Evolutionary conservation across 2,329 filamentous ascomycete genomes (phyloP).

Genomic region (Sporothrix brasiliensis): DNA sequence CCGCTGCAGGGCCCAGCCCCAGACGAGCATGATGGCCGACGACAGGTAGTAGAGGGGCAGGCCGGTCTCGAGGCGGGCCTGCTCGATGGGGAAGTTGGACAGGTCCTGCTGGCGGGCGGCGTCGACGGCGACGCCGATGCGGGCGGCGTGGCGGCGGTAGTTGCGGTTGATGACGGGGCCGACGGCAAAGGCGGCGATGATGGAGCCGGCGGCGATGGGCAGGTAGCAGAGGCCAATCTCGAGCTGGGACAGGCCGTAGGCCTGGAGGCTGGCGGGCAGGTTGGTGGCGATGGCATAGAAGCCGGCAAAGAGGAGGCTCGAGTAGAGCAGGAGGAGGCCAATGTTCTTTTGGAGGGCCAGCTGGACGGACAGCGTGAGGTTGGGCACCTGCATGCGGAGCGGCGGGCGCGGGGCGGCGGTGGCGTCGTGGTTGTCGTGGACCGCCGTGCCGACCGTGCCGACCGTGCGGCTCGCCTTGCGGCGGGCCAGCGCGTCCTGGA

Average conservation of each 20-base stretch:
- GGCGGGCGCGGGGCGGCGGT: constrained; percentile 24
- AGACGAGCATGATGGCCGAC: constrained; percentile 51
- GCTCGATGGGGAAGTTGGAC: constrained; percentile 55
- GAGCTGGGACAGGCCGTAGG: constrained; percentile 62
- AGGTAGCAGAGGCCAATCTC: constrained; percentile 58
- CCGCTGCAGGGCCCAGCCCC: constrained; percentile 57
- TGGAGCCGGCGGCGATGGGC: constrained; percentile 55
- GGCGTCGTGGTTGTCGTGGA: background rate
- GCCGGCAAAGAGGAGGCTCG: constrained; percentile 52
- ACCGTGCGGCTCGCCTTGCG: background rate
- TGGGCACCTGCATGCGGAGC: constrained; percentile 43
- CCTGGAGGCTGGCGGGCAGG: constrained; percentile 49
- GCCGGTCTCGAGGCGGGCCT: constrained; percentile 53
- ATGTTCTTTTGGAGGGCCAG: constrained; percentile 85
- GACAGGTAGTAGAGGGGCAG: constrained; percentile 56
- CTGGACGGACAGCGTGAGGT: constrained; percentile 81
- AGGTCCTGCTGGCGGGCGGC: constrained; percentile 57
- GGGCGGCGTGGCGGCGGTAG: constrained; percentile 63
- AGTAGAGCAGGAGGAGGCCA: constrained; percentile 50
- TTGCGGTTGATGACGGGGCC: constrained; percentile 68
- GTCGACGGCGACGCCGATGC: constrained; percentile 56
- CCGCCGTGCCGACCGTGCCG: too few relatives aligned
- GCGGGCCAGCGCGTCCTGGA: constrained; percentile 19
- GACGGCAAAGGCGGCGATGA: constrained; percentile 49
- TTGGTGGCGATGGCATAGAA: constrained; percentile 54